Percentiles rank a stretch among this genome's conserved stretches.
Conservation (phyloP, 495 filamentous ascomycete species). For the Pseudoneurospora amorphoporcata region DNA sequence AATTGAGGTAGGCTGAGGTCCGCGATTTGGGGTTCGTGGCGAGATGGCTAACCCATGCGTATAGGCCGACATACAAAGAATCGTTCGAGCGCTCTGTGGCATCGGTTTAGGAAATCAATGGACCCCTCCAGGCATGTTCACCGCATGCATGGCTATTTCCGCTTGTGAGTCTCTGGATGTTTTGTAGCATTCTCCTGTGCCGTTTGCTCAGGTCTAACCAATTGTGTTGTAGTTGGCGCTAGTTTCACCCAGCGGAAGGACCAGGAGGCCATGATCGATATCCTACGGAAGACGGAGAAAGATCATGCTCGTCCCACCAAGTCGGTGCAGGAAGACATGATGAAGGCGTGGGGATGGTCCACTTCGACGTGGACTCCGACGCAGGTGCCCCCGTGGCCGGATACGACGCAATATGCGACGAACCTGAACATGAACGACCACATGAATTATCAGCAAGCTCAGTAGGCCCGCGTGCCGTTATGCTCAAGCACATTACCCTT, state of each 20-base stretch:
- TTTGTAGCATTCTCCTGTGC: slow-evolving; percentile 23
- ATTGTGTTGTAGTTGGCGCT: slow-evolving; percentile 5
- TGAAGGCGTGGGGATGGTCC: slow-evolving; percentile 30
- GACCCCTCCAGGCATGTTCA: slow-evolving; percentile 44
- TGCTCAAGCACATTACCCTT: background rate
- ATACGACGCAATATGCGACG: background rate
- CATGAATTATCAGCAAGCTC: background rate
- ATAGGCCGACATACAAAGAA: slow-evolving; percentile 31
- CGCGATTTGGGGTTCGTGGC: background rate
- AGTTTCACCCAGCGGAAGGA: slow-evolving; percentile 15
- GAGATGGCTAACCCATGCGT: background rate
- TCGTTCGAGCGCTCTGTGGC: slow-evolving; percentile 39
- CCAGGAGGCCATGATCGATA: slow-evolving; percentile 32
- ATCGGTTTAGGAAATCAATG: slow-evolving; percentile 41
- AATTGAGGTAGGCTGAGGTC: slow-evolving; percentile 14
- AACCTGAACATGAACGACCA: background rate
- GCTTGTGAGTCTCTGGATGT: slow-evolving; percentile 30
- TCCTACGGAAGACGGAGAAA: slow-evolving; percentile 33
- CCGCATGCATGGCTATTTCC: slow-evolving; percentile 42
- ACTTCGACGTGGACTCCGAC: slow-evolving; percentile 1
- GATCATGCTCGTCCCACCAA: slow-evolving; percentile 37
- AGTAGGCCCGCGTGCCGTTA: background rate
- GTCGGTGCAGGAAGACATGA: slow-evolving; percentile 28
- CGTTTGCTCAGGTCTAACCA: slow-evolving; percentile 10
- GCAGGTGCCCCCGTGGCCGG: slow-evolving; percentile 1